phyloP scores from a whole-genome alignment of 495 filamentous ascomycete genomes.

The Aspergillus conjunctus region DNA sequence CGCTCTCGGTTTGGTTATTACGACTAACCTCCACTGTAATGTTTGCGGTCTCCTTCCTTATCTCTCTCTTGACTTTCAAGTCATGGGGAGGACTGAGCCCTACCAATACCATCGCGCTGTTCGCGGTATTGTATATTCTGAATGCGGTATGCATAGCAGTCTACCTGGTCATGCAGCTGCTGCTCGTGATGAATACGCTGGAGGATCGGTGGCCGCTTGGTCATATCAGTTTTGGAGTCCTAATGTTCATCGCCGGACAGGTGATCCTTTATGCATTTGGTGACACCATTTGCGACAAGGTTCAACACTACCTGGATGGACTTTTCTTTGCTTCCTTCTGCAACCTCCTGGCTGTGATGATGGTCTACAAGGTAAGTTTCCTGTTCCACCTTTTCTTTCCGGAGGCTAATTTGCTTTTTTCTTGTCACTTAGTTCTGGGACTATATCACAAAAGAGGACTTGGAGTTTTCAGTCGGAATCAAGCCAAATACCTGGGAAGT shows the following conservation, averaged over 20 bases:
- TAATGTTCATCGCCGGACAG: conserved; percentile 92
- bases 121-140: conserved; percentile 89
- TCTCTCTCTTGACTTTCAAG: conserved; percentile 92
- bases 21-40: conserved; percentile 74
- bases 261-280: conserved; percentile 91
- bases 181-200: conserved; percentile 87
- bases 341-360: conserved; percentile 96
- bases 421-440: conserved; percentile 83
- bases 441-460: conserved; percentile 96
- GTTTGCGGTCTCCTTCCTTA: conserved; percentile 84
- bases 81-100: conserved; percentile 84
- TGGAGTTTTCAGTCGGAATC: conserved; percentile 95
- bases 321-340: conserved; percentile 93
- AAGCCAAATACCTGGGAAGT: conserved; percentile 98
- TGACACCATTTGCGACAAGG: conserved; percentile 77
- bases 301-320: conserved; percentile 93
- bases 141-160: conserved; percentile 83
- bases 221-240: conserved; percentile 87
- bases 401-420: conserved; percentile 14
- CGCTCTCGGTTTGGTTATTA: conserved; percentile 90
- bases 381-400: not conserved
- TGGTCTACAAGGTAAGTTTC: conserved; percentile 91
- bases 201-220: conserved; percentile 95
- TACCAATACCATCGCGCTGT: conserved; percentile 82
- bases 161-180: conserved; percentile 84